Evolutionary conservation across 2,329 filamentous ascomycete species (phyloP).

Genomic region (Bipolaris victoriae): DNA sequence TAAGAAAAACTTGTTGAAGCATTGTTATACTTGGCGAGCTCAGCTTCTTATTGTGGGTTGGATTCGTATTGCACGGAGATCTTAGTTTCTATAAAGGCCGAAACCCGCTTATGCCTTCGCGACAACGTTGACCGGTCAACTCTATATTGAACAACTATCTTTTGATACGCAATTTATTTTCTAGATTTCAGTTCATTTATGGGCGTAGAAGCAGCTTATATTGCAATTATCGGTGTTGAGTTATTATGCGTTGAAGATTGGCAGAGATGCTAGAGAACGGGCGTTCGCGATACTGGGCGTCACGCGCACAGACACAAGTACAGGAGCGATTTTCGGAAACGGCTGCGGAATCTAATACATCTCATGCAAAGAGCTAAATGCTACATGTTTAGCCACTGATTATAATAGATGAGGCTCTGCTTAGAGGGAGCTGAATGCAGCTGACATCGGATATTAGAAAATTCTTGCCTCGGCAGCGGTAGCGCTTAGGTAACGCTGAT

Average conservation of each 20-base stretch:
- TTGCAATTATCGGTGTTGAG: background rate
- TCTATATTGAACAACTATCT: background rate
- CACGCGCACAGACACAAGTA: background rate
- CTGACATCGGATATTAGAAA: background rate
- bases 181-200: background rate
- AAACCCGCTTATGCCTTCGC: background rate
- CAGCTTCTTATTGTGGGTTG: too few relatives aligned
- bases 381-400: background rate
- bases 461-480: background rate
- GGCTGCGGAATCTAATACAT: background rate
- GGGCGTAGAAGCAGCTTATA: background rate
- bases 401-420: background rate
- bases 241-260: background rate
- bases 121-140: background rate
- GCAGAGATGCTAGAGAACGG: background rate
- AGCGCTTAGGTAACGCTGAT: background rate
- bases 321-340: background rate
- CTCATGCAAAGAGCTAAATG: background rate
- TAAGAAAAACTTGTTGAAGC: too few relatives aligned
- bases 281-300: background rate
- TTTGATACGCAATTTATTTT: background rate
- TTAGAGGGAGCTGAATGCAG: background rate
- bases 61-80: too few relatives aligned
- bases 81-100: too few relatives aligned
- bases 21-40: too few relatives aligned